These are phyloP conservation scores for Carex arenaria DNA, from an alignment of 202 grass and related monocot species.

Conservation along the genomic window DNA sequence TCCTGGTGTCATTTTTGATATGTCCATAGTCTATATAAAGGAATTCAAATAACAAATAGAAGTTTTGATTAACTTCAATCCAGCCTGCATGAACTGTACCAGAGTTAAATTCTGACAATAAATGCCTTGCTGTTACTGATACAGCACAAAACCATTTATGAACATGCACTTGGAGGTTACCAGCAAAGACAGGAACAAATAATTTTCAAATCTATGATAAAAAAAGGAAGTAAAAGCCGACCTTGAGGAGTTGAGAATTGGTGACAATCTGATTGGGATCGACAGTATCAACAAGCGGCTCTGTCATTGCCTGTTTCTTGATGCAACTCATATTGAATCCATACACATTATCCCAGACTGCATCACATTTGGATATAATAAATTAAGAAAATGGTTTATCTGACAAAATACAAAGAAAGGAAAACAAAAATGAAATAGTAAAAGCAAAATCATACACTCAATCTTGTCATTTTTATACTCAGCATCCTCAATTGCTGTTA, in stretches of 20 bases:
- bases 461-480: slow-evolving; percentile 98
- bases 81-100: background rate
- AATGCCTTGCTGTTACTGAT: background rate
- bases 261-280: slow-evolving; percentile 93
- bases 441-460: slow-evolving; percentile 50
- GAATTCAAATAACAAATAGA: background rate
- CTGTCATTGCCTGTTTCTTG: slow-evolving; percentile 90
- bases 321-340: slow-evolving; percentile 99
- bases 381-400: slow-evolving; percentile 5
- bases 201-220: background rate
- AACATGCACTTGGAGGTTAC: no score
- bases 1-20: slow-evolving; percentile 86
- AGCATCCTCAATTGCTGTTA: slow-evolving; percentile 93
- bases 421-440: background rate
- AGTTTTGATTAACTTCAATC: background rate
- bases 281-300: slow-evolving; percentile 88
- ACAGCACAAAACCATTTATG: background rate
- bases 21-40: slow-evolving; percentile 76
- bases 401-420: background rate
- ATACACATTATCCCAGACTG: slow-evolving; percentile 96
- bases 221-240: slow-evolving; percentile 13
- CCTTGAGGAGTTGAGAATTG: slow-evolving; percentile 79
- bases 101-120: background rate
- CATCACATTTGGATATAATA: background rate
- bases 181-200: background rate